Percentiles rank a stretch among this genome's conserved stretches.
phyloP scores from a whole-genome alignment of 2,329 filamentous ascomycete species.

The Aureobasidium sp. region DNA sequence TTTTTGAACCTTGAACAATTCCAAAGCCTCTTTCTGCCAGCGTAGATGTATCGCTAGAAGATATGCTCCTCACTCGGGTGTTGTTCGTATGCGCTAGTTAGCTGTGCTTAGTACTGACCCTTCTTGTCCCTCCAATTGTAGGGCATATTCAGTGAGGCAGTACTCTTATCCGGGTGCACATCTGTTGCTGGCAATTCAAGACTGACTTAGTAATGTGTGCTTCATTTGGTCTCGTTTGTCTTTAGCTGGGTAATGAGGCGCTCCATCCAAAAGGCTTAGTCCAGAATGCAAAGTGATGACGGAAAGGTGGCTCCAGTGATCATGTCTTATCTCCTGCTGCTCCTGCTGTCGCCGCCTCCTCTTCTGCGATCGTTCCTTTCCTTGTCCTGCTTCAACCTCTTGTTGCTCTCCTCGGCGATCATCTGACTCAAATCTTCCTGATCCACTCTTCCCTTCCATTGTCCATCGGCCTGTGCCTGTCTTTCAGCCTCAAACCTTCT shows the following conservation, averaged over 20 bases:
- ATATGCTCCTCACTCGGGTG: background rate
- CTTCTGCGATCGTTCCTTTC: constrained; percentile 55
- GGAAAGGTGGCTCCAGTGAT: background rate
- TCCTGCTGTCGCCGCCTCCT: constrained; percentile 33
- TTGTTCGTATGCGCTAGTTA: background rate
- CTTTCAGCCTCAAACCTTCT: constrained; percentile 68
- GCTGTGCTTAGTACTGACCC: background rate
- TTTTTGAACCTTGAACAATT: too few species aligned
- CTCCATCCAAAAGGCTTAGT: background rate
- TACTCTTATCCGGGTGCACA: background rate
- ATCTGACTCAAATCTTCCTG: constrained; percentile 92
- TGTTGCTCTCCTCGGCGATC: constrained; percentile 88
- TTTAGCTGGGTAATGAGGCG: constrained; percentile 1
- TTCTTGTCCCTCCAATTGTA: background rate
- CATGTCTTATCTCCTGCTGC: constrained; percentile 4
- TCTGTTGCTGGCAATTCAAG: background rate
- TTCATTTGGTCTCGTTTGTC: background rate
- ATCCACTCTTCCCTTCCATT: constrained; percentile 64
- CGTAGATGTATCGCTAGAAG: too few species aligned
- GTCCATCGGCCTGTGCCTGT: constrained; percentile 47
- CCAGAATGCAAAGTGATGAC: background rate
- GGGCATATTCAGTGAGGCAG: background rate
- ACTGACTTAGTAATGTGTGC: background rate
- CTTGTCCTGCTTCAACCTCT: constrained; percentile 80
- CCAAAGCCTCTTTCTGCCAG: too few species aligned